Evolutionary conservation across 2,329 filamentous ascomycete genomes (phyloP).

Genomic region (Sporothrix protearum): DNA sequence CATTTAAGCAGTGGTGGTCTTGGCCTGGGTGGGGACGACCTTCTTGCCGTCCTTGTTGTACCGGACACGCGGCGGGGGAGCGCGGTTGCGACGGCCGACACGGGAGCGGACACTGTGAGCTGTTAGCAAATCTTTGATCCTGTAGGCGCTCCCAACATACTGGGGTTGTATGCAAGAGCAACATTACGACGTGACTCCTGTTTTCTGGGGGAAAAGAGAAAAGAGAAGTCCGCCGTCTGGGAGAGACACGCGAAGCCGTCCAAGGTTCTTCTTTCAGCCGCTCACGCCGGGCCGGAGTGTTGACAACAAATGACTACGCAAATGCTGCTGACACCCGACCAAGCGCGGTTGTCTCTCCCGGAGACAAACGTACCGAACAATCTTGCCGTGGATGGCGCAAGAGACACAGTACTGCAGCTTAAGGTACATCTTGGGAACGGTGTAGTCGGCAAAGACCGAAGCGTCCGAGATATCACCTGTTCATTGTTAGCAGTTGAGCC

Average conservation of each 20-base stretch:
- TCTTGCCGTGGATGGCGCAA: constrained; percentile 99
- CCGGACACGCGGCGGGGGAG: constrained; percentile 91
- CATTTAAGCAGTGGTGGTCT: constrained; percentile 37
- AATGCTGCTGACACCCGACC: constrained; percentile 31
- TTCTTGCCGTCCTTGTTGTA: constrained; percentile 99
- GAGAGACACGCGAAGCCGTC: constrained; percentile 29
- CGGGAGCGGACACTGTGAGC: constrained; percentile 83
- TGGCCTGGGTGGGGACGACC: constrained; percentile 82
- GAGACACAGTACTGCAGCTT: constrained; percentile 99
- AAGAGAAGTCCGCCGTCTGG: constrained; percentile 26
- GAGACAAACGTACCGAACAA: constrained; percentile 87
- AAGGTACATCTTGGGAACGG: constrained; percentile 99
- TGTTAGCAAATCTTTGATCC: constrained; percentile 40
- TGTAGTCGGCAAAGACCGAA: constrained; percentile 98
- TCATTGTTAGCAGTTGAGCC: constrained; percentile 15
- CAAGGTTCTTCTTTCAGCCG: constrained; percentile 46
- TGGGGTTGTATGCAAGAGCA: constrained; percentile 3
- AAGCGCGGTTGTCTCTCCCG: constrained; percentile 54
- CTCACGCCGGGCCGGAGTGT: constrained; percentile 36
- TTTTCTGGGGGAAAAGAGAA: constrained; percentile 23
- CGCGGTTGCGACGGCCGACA: constrained; percentile 97
- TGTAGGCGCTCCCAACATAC: neutral
- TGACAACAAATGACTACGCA: neutral
- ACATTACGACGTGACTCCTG: constrained; percentile 2
- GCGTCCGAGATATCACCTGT: constrained; percentile 99